These are phyloP conservation scores for Micractinium conductrix DNA, from an alignment of 139 green algal species.

Conservation along the genomic window DNA sequence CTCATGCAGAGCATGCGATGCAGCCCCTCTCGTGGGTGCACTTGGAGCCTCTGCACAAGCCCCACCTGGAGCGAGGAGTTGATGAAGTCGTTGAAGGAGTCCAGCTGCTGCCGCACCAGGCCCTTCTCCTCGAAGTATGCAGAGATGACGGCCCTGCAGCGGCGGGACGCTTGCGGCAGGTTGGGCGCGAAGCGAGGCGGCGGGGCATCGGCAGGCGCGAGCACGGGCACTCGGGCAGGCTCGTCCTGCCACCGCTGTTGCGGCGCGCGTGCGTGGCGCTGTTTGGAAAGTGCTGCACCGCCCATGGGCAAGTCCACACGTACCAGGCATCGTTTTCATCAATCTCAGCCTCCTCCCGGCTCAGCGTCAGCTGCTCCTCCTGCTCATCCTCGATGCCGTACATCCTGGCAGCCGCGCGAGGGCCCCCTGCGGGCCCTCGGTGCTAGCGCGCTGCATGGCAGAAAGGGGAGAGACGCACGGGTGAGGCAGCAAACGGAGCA, in stretches of 20 bases:
- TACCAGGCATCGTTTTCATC: conserved; percentile 55
- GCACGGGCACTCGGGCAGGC: background rate
- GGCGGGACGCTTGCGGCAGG: background rate
- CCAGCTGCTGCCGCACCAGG: conserved; percentile 97
- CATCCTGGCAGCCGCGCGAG: too few species aligned
- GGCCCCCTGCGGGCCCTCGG: too few species aligned
- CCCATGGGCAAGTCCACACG: background rate
- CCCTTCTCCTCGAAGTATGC: conserved; percentile 97
- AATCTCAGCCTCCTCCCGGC: conserved; percentile 45
- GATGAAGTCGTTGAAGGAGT: conserved; percentile 99
- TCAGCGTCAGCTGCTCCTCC: background rate
- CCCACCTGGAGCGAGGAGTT: conserved; percentile 94
- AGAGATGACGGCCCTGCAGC: conserved; percentile 80
- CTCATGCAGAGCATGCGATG: too few species aligned
- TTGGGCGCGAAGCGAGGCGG: too few species aligned
- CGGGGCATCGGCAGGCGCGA: too few species aligned
- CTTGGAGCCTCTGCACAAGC: too few species aligned
- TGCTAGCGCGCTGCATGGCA: too few species aligned
- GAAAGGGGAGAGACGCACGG: too few species aligned
- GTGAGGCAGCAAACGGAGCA: too few species aligned
- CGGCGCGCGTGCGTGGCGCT: background rate
- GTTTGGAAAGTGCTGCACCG: background rate
- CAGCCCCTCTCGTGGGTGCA: too few species aligned
- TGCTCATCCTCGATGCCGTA: conserved; percentile 27
- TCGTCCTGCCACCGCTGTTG: background rate